Percentiles rank a stretch among this genome's conserved stretches.
Conservation (phyloP, 371 early-diverging fungal species). For the Mucor sp. region DNA sequence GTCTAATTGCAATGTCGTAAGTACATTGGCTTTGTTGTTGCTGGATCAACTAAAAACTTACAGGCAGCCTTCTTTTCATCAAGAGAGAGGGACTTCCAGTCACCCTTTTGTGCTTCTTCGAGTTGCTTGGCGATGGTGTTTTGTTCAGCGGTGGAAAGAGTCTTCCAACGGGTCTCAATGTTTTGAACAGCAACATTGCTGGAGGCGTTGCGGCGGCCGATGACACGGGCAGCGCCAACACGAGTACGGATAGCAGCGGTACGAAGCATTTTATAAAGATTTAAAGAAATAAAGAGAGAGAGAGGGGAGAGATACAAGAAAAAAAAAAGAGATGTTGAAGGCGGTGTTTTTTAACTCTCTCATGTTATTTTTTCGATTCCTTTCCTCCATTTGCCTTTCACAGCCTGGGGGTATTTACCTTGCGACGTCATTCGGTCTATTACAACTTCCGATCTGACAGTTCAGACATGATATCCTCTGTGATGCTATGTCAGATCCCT, state of each 20-base stretch:
- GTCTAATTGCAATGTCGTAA: constrained; percentile 36
- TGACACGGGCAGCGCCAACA: constrained; percentile 35
- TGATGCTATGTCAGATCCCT: neutral
- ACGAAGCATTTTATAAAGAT: constrained; percentile 39
- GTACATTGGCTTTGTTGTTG: neutral
- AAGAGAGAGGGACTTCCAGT: constrained; percentile 89
- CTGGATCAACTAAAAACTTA: constrained; percentile 46
- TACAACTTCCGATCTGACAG: constrained; percentile 5
- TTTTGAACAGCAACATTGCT: constrained; percentile 68
- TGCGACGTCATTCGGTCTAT: constrained; percentile 1
- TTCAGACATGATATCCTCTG: neutral
- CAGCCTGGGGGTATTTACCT: constrained; percentile 1
- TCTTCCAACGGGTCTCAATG: constrained; percentile 82
- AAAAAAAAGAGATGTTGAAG: constrained; percentile 4
- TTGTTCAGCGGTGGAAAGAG: constrained; percentile 85
- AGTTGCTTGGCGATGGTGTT: constrained; percentile 80
- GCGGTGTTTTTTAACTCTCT: neutral
- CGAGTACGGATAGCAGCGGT: constrained; percentile 43
- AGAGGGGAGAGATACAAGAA: constrained; percentile 15
- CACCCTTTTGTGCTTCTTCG: constrained; percentile 85
- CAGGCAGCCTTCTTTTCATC: constrained; percentile 95
- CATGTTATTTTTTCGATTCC: constrained; percentile 3
- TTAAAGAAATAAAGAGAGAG: constrained; percentile 22
- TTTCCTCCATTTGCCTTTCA: neutral
- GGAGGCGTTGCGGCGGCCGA: constrained; percentile 50